Conservation (phyloP, 23 red algal species). For the Gracilaria gracilis region DNA sequence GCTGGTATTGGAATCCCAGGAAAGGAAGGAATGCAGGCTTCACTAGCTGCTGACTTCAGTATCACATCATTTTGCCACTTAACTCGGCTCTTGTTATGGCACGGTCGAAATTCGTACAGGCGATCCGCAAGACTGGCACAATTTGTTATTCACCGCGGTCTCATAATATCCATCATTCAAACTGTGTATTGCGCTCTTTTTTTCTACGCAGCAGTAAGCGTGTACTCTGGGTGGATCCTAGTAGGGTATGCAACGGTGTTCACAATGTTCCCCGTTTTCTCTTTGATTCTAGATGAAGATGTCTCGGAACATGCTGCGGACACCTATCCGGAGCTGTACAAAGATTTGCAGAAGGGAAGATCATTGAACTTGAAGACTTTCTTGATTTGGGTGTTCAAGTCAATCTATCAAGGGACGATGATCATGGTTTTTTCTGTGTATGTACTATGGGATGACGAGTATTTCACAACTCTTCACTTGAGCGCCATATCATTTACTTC, state of each 20-base stretch:
- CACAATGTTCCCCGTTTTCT: constrained; percentile 98
- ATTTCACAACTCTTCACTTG: constrained; percentile 88
- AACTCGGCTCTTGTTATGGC: constrained; percentile 91
- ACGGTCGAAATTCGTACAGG: constrained; percentile 94
- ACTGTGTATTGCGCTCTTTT: constrained; percentile 92
- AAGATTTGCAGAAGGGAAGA: constrained; percentile 92
- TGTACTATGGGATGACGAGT: constrained; percentile 97
- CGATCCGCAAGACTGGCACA: constrained; percentile 93
- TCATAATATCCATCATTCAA: constrained; percentile 97
- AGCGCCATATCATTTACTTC: constrained; percentile 94
- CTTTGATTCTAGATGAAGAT: constrained; percentile 93
- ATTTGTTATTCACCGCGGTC: constrained; percentile 97
- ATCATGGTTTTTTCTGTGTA: constrained; percentile 98
- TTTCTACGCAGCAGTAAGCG: constrained; percentile 95
- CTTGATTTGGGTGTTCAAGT: constrained; percentile 95
- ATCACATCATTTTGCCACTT: constrained; percentile 92
- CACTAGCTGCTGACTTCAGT: constrained; percentile 90
- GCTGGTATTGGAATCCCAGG: constrained; percentile 98
- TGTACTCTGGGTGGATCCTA: constrained; percentile 92
- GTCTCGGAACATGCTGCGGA: constrained; percentile 80
- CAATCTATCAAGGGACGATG: constrained; percentile 93
- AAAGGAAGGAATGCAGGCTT: constrained; percentile 96
- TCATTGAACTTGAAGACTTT: constrained; percentile 95
- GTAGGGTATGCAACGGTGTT: constrained; percentile 98
- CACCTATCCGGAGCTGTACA: constrained; percentile 97